Percentiles rank a stretch among this genome's conserved stretches.
phyloP scores from a whole-genome alignment of 176 grass and related monocot genomes.

The Elymus sibiricus region DNA sequence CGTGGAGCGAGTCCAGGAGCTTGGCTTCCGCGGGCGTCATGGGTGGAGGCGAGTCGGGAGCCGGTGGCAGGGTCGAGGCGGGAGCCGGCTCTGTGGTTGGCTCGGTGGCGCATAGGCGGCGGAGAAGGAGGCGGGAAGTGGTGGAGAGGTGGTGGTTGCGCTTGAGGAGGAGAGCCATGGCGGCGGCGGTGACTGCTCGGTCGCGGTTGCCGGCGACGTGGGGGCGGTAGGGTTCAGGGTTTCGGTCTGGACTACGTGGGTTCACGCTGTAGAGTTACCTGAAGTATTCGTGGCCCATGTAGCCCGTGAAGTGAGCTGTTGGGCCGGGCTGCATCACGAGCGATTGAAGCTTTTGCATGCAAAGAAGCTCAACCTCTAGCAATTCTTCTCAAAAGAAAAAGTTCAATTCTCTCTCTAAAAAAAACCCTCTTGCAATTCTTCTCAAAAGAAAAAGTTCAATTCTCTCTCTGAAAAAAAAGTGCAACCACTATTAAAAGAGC shows the following conservation, averaged over 20 bases:
- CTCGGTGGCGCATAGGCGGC: conserved; percentile 26
- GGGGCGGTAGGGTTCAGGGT: conserved; percentile 19
- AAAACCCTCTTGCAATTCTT: too few relatives aligned
- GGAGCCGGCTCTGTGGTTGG: neutral
- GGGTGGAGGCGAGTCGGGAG: neutral
- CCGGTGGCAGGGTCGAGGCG: neutral
- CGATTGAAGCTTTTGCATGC: too few relatives aligned
- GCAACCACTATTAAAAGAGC: too few relatives aligned
- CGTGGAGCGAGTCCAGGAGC: conserved; percentile 61
- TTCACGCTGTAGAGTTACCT: neutral
- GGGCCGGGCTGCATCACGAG: neutral
- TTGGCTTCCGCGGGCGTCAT: conserved; percentile 47
- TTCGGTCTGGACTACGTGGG: neutral
- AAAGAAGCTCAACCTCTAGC: too few relatives aligned
- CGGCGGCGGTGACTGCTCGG: neutral
- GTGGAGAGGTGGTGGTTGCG: conserved; percentile 22
- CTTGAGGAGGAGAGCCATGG: conserved; percentile 72
- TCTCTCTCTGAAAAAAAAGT: too few relatives aligned
- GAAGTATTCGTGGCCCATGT: neutral
- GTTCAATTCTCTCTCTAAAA: too few relatives aligned
- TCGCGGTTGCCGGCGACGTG: neutral
- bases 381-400: too few relatives aligned
- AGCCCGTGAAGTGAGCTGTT: neutral
- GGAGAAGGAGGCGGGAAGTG: conserved; percentile 11
- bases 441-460: too few relatives aligned